These are phyloP conservation scores for Capniomyces stellatus DNA, from an alignment of 371 early-diverging fungal genomes.

Conservation along the genomic window DNA sequence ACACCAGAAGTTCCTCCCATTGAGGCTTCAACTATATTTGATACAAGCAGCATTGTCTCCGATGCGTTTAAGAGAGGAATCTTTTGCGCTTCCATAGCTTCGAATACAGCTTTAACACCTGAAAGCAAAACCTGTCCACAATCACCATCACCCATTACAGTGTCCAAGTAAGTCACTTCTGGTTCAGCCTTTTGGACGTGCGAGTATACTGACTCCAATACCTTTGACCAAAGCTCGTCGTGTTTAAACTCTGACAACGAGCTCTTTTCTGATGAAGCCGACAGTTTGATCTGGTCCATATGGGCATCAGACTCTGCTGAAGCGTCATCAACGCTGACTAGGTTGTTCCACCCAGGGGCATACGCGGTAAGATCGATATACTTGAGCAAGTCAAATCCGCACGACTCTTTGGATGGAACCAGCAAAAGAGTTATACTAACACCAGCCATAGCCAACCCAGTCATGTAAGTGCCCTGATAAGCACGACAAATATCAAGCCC, in stretches of 20 bases:
- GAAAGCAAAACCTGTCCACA: conserved; percentile 54
- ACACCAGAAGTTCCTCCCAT: conserved; percentile 68
- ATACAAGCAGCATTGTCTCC: conserved; percentile 29
- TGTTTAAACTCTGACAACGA: conserved; percentile 32
- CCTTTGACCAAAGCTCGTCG: conserved; percentile 21
- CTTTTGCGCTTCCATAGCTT: conserved; percentile 20
- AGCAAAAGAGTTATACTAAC: conserved; percentile 39
- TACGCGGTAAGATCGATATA: conserved; percentile 30
- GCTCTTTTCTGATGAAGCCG: conserved; percentile 26
- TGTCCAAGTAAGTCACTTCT: conserved; percentile 45
- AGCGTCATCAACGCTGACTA: conserved; percentile 11
- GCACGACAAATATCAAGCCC: conserved; percentile 33
- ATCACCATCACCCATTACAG: conserved; percentile 63
- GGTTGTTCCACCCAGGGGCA: conserved; percentile 38
- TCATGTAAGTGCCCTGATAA: conserved; percentile 45
- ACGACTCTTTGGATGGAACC: conserved; percentile 22
- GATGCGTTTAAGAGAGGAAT: conserved; percentile 27
- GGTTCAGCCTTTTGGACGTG: conserved; percentile 46
- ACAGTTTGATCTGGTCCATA: conserved; percentile 9
- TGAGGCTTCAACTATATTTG: conserved; percentile 40
- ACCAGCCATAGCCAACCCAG: conserved; percentile 62
- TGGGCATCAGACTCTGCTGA: conserved; percentile 20
- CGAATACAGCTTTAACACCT: conserved; percentile 34
- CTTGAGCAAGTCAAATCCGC: conserved; percentile 12
- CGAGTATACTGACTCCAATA: conserved; percentile 30